Conservation (phyloP, 768 basidiomycete genomes). For the Tulasnella sp. region DNA sequence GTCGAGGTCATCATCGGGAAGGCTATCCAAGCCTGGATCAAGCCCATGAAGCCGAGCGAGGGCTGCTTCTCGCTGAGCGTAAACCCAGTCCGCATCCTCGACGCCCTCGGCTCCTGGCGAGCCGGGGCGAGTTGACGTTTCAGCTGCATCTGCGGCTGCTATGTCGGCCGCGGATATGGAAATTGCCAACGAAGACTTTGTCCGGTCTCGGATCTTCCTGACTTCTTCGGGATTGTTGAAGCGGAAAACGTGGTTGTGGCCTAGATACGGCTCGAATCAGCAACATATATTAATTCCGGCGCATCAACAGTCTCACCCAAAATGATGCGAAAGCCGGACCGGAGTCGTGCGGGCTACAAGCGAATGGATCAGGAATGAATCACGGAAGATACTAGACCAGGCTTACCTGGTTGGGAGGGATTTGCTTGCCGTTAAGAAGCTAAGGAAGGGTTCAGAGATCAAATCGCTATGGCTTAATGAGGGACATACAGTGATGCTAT, state of each 20-base stretch:
- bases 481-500: constrained; percentile 72
- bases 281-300: neutral
- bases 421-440: constrained; percentile 93
- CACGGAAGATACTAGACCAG: neutral
- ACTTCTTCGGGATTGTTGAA: constrained; percentile 96
- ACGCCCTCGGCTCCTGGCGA: constrained; percentile 53
- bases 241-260: constrained; percentile 95
- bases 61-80: constrained; percentile 90
- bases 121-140: constrained; percentile 42
- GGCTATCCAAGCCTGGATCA: constrained; percentile 84
- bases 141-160: constrained; percentile 41
- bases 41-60: constrained; percentile 72
- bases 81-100: constrained; percentile 92
- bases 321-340: constrained; percentile 94
- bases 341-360: constrained; percentile 68
- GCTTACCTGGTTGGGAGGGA: constrained; percentile 68
- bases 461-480: neutral
- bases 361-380: constrained; percentile 9
- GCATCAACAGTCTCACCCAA: constrained; percentile 54
- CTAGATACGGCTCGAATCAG: constrained; percentile 39
- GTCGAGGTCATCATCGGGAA: constrained; percentile 93
- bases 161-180: constrained; percentile 64
- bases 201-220: constrained; percentile 80
- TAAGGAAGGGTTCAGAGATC: constrained; percentile 35
- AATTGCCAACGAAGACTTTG: constrained; percentile 63